A percentile compares a stretch with the other conserved stretches of the same genome.
phyloP scores from a whole-genome alignment of 2,329 filamentous ascomycete genomes.

The Myriosclerotinia scirpicola region DNA sequence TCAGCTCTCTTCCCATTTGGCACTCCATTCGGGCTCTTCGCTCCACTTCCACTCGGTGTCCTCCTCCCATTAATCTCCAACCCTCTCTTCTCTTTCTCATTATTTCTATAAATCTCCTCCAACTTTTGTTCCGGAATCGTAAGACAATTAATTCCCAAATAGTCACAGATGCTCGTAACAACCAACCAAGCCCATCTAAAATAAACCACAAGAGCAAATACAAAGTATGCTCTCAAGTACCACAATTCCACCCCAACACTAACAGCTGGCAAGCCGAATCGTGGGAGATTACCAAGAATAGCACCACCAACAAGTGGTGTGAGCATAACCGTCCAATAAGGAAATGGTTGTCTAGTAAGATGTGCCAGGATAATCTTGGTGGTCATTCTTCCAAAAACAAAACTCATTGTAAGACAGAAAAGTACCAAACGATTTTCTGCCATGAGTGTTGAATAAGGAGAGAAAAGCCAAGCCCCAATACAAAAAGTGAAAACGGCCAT shows the following conservation, averaged over 20 bases:
- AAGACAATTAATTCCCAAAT: slow-evolving; percentile 89
- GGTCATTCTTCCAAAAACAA: slow-evolving; percentile 96
- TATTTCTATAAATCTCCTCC: slow-evolving; percentile 26
- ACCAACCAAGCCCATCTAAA: slow-evolving; percentile 91
- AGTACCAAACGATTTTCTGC: slow-evolving; percentile 84
- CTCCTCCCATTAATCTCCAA: slow-evolving; percentile 25
- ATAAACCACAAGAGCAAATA: slow-evolving; percentile 83
- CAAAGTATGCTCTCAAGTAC: slow-evolving; percentile 82
- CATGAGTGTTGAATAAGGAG: slow-evolving; percentile 80
- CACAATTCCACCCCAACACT: slow-evolving; percentile 66
- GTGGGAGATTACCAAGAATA: slow-evolving; percentile 77
- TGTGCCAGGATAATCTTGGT: slow-evolving; percentile 99
- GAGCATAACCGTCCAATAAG: slow-evolving; percentile 93
- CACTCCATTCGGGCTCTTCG: slow-evolving; percentile 28
- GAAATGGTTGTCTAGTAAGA: slow-evolving; percentile 88
- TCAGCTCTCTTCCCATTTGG: slow-evolving; percentile 36
- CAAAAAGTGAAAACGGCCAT: slow-evolving; percentile 78
- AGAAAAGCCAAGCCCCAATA: slow-evolving; percentile 83
- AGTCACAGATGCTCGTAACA: slow-evolving; percentile 86
- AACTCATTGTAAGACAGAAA: slow-evolving; percentile 91
- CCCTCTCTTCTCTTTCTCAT: slow-evolving; percentile 30
- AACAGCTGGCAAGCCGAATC: slow-evolving; percentile 67
- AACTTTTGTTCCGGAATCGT: slow-evolving; percentile 69
- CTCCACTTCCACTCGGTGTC: slow-evolving; percentile 30
- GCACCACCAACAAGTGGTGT: slow-evolving; percentile 84